These are phyloP conservation scores for Teunomyces pallodes DNA, from an alignment of 805 yeast genomes.

Conservation along the genomic window DNA sequence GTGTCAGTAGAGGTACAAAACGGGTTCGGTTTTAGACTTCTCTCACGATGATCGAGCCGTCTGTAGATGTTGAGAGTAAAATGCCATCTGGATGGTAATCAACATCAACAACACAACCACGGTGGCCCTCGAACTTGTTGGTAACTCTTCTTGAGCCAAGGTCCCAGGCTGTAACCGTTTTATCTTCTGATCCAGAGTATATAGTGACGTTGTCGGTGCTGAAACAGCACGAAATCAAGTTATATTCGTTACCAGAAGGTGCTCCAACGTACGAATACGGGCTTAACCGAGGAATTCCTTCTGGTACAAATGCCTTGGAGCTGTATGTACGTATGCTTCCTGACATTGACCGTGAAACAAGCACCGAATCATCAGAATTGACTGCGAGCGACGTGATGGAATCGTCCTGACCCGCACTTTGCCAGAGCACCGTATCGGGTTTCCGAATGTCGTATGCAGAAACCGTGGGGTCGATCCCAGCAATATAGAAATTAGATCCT, in stretches of 20 bases:
- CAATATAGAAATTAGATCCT: slow-evolving; percentile 47
- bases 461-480: slow-evolving; percentile 70
- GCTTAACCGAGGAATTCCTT: slow-evolving; percentile 38
- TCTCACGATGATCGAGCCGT: slow-evolving; percentile 54
- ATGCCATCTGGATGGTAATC: slow-evolving; percentile 49
- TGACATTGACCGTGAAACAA: slow-evolving; percentile 55
- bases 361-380: slow-evolving; percentile 44
- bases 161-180: slow-evolving; percentile 60
- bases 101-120: slow-evolving; percentile 60
- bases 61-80: slow-evolving; percentile 51
- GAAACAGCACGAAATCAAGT: slow-evolving; percentile 49
- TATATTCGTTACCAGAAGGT: slow-evolving; percentile 49
- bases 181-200: slow-evolving; percentile 63
- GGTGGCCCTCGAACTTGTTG: slow-evolving; percentile 57
- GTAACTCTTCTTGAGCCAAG: slow-evolving; percentile 45
- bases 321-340: slow-evolving; percentile 58
- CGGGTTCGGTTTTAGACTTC: slow-evolving; percentile 19
- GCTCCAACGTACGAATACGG: slow-evolving; percentile 59
- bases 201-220: slow-evolving; percentile 40
- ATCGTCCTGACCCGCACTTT: slow-evolving; percentile 42
- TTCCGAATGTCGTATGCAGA: slow-evolving; percentile 57
- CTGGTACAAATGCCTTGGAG: slow-evolving; percentile 43
- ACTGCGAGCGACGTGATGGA: slow-evolving; percentile 55
- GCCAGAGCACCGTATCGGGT: slow-evolving; percentile 43
- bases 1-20: neutral